Percentiles rank a stretch among this genome's conserved stretches.
phyloP scores from a whole-genome alignment of 2,329 filamentous ascomycete species.

The Incumbomyces delicatus region DNA sequence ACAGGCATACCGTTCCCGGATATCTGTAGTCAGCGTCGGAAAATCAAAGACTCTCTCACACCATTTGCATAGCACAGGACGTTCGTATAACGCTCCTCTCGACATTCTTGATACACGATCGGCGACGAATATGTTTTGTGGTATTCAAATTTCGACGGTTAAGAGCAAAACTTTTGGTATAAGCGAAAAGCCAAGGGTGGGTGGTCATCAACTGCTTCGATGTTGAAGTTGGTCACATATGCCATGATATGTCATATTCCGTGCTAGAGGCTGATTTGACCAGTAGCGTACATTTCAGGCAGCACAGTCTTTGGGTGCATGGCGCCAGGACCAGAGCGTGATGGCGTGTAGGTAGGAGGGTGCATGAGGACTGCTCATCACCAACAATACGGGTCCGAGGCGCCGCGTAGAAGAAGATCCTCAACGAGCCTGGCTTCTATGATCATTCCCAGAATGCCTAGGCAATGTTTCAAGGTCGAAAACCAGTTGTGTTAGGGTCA shows the following conservation, averaged over 20 bases:
- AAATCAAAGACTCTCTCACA: conserved; percentile 5
- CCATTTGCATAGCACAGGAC: conserved; percentile 1
- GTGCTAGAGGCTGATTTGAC: not conserved
- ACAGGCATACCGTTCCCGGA: not conserved
- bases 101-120: not conserved
- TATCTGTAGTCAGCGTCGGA: conserved; percentile 3
- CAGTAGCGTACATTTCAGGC: conserved; percentile 1
- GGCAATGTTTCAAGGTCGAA: not conserved
- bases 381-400: not conserved
- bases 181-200: not conserved
- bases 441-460: too few relatives aligned
- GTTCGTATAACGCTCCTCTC: not conserved
- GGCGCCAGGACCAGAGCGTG: not conserved
- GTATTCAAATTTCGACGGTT: not conserved
- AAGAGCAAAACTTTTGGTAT: not conserved
- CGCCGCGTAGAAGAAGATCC: not conserved
- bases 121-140: not conserved
- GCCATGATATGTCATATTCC: not conserved
- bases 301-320: conserved; percentile 1
- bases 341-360: too few relatives aligned
- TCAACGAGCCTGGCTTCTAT: too few relatives aligned
- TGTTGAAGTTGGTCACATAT: not conserved
- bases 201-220: not conserved
- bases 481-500: not conserved
- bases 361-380: too few relatives aligned